Conservation (phyloP, 2,329 filamentous ascomycete genomes). For the Aspergillus hortae region DNA sequence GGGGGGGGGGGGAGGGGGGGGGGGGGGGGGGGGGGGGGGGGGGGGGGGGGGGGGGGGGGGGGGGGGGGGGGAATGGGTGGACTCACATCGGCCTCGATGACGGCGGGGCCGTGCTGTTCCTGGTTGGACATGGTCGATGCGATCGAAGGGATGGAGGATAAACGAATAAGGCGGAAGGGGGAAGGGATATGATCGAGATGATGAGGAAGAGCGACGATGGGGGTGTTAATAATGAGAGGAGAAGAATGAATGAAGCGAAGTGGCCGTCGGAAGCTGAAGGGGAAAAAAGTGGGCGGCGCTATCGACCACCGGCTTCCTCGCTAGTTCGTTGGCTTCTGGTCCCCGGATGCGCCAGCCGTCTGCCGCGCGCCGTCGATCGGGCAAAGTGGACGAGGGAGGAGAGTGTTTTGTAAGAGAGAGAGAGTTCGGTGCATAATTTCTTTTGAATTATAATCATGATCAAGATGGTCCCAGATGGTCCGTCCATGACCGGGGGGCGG, state of each 20-base stretch:
- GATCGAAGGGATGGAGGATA: neutral
- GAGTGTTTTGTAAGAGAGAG: too few relatives aligned
- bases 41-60: too few relatives aligned
- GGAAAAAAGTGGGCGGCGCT: neutral
- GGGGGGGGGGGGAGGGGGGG: too few relatives aligned
- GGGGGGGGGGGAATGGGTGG: neutral
- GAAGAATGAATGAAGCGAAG: neutral
- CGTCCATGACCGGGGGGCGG: too few relatives aligned
- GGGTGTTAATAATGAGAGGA: neutral
- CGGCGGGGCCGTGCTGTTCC: conserved; percentile 6
- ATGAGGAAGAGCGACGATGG: neutral
- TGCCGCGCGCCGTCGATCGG: neutral
- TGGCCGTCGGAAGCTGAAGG: neutral
- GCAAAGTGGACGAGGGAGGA: too few relatives aligned
- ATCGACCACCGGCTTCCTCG: neutral
- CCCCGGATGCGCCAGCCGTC: neutral
- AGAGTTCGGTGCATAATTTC: too few relatives aligned
- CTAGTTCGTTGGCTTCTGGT: neutral
- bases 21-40: too few relatives aligned
- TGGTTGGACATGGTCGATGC: neutral
- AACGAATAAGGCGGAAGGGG: neutral
- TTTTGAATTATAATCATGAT: too few relatives aligned
- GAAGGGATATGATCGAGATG: neutral
- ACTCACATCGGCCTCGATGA: conserved; percentile 28
- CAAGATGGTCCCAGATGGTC: too few relatives aligned